These are phyloP conservation scores for Psidium friedrichsthalianum DNA, from an alignment of 345 rosid species.

Conservation along the genomic window DNA sequence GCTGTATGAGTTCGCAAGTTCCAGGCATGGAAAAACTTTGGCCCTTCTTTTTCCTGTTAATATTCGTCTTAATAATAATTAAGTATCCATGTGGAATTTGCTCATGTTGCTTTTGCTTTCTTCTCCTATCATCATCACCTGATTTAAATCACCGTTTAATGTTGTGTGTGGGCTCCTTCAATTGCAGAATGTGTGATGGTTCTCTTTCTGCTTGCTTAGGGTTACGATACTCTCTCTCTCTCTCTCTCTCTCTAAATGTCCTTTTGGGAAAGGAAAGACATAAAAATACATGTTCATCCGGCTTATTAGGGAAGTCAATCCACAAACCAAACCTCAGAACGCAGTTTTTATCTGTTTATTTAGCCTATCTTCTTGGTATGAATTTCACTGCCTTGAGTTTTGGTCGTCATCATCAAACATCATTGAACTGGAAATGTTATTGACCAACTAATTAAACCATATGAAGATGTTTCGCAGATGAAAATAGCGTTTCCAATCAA, in stretches of 20 bases:
- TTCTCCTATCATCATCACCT: neutral
- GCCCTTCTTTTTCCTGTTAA: neutral
- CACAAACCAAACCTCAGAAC: neutral
- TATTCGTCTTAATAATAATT: neutral
- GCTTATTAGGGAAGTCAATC: neutral
- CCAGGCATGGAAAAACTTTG: conserved; percentile 1
- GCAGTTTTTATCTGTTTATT: neutral
- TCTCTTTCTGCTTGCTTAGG: neutral
- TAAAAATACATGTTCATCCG: neutral
- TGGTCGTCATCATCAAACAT: neutral
- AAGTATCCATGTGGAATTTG: neutral
- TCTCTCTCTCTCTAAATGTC: neutral
- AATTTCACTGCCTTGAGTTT: neutral
- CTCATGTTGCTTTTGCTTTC: neutral
- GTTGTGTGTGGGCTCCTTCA: neutral
- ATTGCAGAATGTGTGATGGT: neutral
- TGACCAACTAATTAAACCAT: neutral
- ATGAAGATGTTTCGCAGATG: neutral
- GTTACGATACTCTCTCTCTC: neutral
- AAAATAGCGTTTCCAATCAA: neutral
- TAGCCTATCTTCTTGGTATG: neutral
- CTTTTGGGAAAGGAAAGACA: neutral
- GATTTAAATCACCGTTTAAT: neutral
- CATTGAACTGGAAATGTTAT: neutral
- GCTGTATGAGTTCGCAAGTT: conserved; percentile 8